Conservation (phyloP, 805 yeast genomes). For the Nakazawaea sp. region DNA sequence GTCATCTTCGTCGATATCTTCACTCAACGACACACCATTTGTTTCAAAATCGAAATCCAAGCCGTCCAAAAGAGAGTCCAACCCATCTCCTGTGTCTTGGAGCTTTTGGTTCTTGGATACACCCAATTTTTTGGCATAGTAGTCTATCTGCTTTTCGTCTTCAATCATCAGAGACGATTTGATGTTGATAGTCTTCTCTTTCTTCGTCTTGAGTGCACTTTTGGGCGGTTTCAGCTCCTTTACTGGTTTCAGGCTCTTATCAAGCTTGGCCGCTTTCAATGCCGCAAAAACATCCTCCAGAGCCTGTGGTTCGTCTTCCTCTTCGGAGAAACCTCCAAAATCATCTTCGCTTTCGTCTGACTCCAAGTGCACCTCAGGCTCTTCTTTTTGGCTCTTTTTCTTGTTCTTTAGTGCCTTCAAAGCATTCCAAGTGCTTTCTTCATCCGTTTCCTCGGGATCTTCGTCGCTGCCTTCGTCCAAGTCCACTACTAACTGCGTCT, state of each 20-base stretch:
- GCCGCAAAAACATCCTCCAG: conserved; percentile 6
- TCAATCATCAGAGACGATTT: conserved; percentile 42
- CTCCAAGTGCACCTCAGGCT: conserved; percentile 4
- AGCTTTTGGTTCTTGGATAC: conserved; percentile 48
- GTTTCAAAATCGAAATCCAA: conserved; percentile 40
- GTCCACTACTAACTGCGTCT: neutral
- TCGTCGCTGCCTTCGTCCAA: neutral
- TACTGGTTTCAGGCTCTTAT: conserved; percentile 8
- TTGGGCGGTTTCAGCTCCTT: conserved; percentile 13
- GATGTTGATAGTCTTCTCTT: conserved; percentile 21
- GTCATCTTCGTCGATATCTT: conserved; percentile 13
- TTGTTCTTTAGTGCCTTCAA: conserved; percentile 8
- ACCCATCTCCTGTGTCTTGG: conserved; percentile 60
- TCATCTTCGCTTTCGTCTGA: conserved; percentile 12
- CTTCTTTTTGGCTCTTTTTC: conserved; percentile 10
- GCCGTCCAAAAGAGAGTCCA: conserved; percentile 82
- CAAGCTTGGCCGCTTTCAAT: conserved; percentile 4
- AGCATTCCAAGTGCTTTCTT: conserved; percentile 32
- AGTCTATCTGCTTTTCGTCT: conserved; percentile 75
- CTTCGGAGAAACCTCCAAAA: conserved; percentile 2
- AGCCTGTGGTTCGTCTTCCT: conserved; percentile 2
- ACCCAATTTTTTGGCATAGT: conserved; percentile 79
- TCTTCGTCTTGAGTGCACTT: conserved; percentile 12
- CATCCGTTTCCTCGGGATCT: neutral
- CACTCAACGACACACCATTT: conserved; percentile 1